A percentile compares a stretch with the other conserved stretches of the same genome.
phyloP scores from a whole-genome alignment of 2,329 filamentous ascomycete genomes.

The Aspergillus viridinutans region DNA sequence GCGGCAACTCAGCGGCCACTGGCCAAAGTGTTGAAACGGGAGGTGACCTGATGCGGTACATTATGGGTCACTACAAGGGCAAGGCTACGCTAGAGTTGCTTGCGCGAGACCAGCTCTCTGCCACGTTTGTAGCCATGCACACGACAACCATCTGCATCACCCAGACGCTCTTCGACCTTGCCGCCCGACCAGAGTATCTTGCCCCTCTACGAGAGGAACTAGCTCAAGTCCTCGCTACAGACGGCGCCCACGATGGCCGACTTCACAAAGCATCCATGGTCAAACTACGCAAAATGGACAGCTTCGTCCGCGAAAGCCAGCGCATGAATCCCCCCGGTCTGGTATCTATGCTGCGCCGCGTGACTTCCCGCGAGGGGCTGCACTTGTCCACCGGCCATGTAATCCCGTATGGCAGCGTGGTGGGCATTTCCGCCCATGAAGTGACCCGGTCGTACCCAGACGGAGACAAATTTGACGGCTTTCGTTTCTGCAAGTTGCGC shows the following conservation, averaged over 20 bases:
- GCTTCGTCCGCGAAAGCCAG: background rate
- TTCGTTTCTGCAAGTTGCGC: background rate
- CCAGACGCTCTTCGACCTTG: background rate
- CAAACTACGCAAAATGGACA: background rate
- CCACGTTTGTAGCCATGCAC: too few relatives aligned
- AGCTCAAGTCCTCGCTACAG: background rate
- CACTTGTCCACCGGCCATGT: too few relatives aligned
- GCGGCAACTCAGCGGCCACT: too few relatives aligned
- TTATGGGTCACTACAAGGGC: too few relatives aligned
- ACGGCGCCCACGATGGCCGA: too few relatives aligned
- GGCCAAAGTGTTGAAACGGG: too few relatives aligned
- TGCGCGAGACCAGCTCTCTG: too few relatives aligned
- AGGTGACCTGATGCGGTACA: too few relatives aligned
- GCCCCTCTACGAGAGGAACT: background rate
- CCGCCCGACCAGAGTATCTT: background rate
- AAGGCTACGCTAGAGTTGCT: too few relatives aligned
- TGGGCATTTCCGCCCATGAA: too few relatives aligned
- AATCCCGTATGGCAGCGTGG: too few relatives aligned
- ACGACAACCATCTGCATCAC: background rate
- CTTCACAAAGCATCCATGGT: background rate
- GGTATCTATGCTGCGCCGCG: too few relatives aligned
- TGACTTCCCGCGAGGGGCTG: background rate
- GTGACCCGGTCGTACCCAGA: background rate
- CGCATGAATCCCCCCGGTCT: background rate
- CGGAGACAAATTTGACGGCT: conserved; percentile 3